A percentile compares a stretch with the other conserved stretches of the same genome.
Evolutionary conservation across 2,329 filamentous ascomycete genomes (phyloP).

Genomic region (Penicillium glabrum): DNA sequence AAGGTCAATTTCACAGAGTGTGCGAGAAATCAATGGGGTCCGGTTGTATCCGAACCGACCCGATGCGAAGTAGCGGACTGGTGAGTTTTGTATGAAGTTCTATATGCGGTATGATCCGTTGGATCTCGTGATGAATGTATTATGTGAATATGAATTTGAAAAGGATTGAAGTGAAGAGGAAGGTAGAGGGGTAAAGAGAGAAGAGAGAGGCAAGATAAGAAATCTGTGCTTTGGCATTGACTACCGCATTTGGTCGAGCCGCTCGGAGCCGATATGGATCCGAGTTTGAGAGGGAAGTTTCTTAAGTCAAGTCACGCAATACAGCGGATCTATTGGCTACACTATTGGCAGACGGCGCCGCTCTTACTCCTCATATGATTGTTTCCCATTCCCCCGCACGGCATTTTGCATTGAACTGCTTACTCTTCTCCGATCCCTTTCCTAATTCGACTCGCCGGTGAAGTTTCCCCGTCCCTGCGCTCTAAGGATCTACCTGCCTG

Average conservation of each 20-base stretch:
- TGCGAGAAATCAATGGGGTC: conserved; percentile 27
- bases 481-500: conserved; percentile 5
- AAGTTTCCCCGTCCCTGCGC: conserved; percentile 14
- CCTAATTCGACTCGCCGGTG: conserved; percentile 26
- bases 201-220: conserved; percentile 3
- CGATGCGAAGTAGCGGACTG: conserved; percentile 6
- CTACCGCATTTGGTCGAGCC: conserved; percentile 18
- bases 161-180: background rate
- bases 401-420: background rate
- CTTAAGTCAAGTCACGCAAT: background rate
- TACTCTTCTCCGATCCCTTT: conserved; percentile 22
- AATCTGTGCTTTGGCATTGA: conserved; percentile 4
- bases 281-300: background rate
- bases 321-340: background rate
- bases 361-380: background rate
- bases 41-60: conserved; percentile 32
- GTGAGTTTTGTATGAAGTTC: background rate
- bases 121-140: background rate
- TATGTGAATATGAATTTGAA: background rate
- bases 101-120: no score
- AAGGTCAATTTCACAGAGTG: conserved; percentile 19
- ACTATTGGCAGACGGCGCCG: conserved; percentile 18
- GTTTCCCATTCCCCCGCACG: background rate
- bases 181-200: conserved; percentile 4
- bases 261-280: conserved; percentile 13